Conservation (phyloP, 768 basidiomycete species). For the Clavulina sp. region DNA sequence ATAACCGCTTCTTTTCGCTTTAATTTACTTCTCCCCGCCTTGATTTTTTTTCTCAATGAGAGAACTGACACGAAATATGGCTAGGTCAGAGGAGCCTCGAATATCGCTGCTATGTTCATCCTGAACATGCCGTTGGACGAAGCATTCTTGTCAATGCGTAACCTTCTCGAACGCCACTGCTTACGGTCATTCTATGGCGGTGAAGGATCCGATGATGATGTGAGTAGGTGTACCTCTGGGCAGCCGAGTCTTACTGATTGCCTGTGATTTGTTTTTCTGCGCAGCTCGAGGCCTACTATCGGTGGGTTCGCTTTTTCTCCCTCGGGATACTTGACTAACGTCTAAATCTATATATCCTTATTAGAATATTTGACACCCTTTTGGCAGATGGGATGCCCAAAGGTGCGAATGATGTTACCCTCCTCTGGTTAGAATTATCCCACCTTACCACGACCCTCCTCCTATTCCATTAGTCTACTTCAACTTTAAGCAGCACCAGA, state of each 20-base stretch:
- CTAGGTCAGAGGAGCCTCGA: constrained; percentile 15
- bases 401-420: constrained; percentile 48
- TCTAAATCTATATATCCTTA: constrained; percentile 6
- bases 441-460: neutral
- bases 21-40: neutral
- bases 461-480: constrained; percentile 47
- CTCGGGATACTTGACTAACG: neutral
- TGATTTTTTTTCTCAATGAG: neutral
- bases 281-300: constrained; percentile 81
- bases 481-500: constrained; percentile 87
- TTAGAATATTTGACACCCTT: constrained; percentile 78
- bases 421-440: too few species aligned
- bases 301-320: constrained; percentile 27
- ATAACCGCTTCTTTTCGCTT: neutral
- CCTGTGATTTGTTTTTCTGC: neutral
- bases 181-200: constrained; percentile 74
- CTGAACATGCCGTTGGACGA: constrained; percentile 60
- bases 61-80: neutral
- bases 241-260: constrained; percentile 1
- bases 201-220: constrained; percentile 52
- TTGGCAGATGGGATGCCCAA: constrained; percentile 90
- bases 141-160: constrained; percentile 69
- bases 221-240: constrained; percentile 25
- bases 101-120: constrained; percentile 69
- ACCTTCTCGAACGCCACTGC: constrained; percentile 71